Base-by-base conservation (phyloP, 1,284 basidiomycete species). In the Naganishia cerealis region DNA sequence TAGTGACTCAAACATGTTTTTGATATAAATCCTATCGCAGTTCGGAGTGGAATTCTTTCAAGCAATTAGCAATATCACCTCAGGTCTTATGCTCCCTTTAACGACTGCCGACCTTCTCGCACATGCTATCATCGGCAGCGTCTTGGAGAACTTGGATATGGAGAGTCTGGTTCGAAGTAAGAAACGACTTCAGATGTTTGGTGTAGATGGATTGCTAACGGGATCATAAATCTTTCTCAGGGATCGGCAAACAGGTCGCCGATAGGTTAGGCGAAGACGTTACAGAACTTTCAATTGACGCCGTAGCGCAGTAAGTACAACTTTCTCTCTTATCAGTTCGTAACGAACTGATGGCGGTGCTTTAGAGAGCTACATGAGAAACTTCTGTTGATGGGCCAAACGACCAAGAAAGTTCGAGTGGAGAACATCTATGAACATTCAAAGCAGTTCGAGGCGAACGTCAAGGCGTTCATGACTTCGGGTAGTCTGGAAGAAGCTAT, bases 141-240 rank as follows among this genome's bases (percentile, higher is more conserved):
- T 98, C 38, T 85, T 98, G 29, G 95, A 99, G 82, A 97, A 98
- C 75, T 88, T 99, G 75, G 95, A 99, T 79, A 94, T 99, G 90
- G 96, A 99, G 76, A 87, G 94, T 48, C 85, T 99, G 56, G 92
- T 99, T 69, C 66, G 67, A 4, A 77, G 79, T 79, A 53, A 68
- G 77, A 72, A n/a, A 40, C 26, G 87, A 88, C 53, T 29, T 18
- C 33, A 42, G 24, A 15, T 21, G 29, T 50, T 15, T 21, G 16
- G 13, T 29, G 9, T 53, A 7, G 15, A 18, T 24, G 29, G 24
- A 29, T 21, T 16, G 36, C 58, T 76, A 55, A 74, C 58, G 29
- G 18, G 43, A 18, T 33, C 2, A 13, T 61, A 77, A 94, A 97
- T 80, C 91, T 98, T 59, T 94, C 94, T 86, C 90, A 71, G 94